These are phyloP conservation scores for Colletotrichum falcatum DNA, from an alignment of 2,329 filamentous ascomycete species.

Conservation along the genomic window DNA sequence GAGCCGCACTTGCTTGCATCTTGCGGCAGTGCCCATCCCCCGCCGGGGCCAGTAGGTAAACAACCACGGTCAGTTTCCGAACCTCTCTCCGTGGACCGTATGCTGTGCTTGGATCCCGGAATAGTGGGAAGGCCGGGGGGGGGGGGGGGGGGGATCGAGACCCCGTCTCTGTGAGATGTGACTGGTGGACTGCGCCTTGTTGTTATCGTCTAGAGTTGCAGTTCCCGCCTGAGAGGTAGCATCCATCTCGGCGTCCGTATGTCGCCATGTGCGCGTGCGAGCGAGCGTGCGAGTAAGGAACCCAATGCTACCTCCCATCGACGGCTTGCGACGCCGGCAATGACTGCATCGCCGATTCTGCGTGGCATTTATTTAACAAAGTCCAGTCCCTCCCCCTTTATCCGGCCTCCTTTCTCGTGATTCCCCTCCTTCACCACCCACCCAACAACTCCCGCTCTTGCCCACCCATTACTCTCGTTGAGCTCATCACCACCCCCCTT, in stretches of 20 bases:
- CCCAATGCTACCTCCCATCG: not conserved
- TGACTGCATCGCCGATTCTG: not conserved
- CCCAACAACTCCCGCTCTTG: not conserved
- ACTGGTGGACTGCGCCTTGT: not conserved
- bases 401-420: too few species aligned
- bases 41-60: not conserved
- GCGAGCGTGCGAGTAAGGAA: not conserved
- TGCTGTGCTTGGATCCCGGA: slow-evolving; percentile 5
- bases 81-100: too few species aligned
- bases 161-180: slow-evolving; percentile 1
- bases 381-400: too few species aligned
- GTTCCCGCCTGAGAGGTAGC: too few species aligned
- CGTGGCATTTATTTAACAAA: slow-evolving; percentile 24
- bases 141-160: slow-evolving; percentile 13
- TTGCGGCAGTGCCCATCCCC: too few species aligned
- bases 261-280: not conserved
- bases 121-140: too few species aligned
- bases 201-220: not conserved
- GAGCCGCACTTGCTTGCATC: too few species aligned
- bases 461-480: slow-evolving; percentile 13
- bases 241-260: too few species aligned
- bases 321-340: slow-evolving; percentile 12
- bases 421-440: not conserved
- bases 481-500: slow-evolving; percentile 8
- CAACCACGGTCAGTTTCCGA: not conserved